Evolutionary conservation across 225 moss, liverwort and hornwort genomes (phyloP), one percentile per base, ranked within the genome.

Genomic region (Takakia lepidozioides): DNA sequence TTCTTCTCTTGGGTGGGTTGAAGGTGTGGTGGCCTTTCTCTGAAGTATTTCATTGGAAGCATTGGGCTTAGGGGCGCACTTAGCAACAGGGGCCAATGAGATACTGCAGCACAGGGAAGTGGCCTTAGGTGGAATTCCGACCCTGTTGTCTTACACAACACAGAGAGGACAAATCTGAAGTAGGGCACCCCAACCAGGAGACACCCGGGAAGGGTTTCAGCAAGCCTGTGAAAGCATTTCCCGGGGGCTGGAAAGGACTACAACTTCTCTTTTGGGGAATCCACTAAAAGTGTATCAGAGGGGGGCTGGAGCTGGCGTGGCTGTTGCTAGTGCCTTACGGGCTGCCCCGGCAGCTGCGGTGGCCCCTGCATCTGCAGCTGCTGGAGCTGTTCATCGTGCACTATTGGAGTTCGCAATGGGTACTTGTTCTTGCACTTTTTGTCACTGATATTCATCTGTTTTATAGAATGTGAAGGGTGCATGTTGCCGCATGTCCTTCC

Each of bases 191-290:
- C 77, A 78, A 52, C 77, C 77, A 45, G 67, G 72, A 14, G 77
- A 78, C 57, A 71, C 77, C 21, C 67, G 77, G 24, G 77, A 78
- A 54, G 77, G 77, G 37, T 52, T 78, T 10, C 77, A 68, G 61
- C 77, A 78, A 55, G 77, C 77, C 30, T 67, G 68, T 53, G 77
- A 78, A 72, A 78, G 72, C 60, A 64, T 78, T 39, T 72, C 77
- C 13, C 71, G 67, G 35, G 77, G 77, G 13, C 46, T 78, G 52
- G 77, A 72, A 56, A 72, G 72, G 41, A 65, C 77, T 29, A 63
- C 77, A 28, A 72, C 72, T 10, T 72, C 72, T 38, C 50, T 78
- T 24, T 52, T 78, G 34, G 72, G 68, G 20, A 72, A 72, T 53
- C 77, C 77, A 5, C 51, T 68, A 25, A 78, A 78, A 55, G 72